Evolutionary conservation across 441 rosid genomes (phyloP).

Genomic region (Kokia cookei): DNA sequence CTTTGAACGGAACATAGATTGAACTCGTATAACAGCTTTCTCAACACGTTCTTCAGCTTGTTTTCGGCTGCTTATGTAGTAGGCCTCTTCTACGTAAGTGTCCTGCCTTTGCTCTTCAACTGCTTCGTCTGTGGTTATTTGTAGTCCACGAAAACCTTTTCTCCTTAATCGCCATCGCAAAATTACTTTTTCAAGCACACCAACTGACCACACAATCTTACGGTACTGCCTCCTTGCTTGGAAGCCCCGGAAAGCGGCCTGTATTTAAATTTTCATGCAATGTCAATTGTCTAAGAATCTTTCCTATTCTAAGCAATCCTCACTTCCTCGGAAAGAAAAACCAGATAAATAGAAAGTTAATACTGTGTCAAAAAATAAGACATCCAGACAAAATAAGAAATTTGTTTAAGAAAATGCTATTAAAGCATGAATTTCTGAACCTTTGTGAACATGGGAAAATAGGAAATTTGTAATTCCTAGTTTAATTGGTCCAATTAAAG

Average conservation of each 20-base stretch:
- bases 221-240: constrained; percentile 79
- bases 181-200: constrained; percentile 86
- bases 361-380: background rate
- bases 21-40: constrained; percentile 80
- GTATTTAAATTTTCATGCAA: constrained; percentile 16
- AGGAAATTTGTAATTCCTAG: background rate
- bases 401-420: background rate
- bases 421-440: background rate
- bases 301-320: background rate
- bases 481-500: background rate
- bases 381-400: background rate
- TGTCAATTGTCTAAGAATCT: background rate
- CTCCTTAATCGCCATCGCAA: constrained; percentile 95
- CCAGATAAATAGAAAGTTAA: background rate
- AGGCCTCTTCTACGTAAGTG: constrained; percentile 67
- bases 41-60: constrained; percentile 94
- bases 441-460: background rate
- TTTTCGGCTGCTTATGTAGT: constrained; percentile 64
- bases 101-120: constrained; percentile 23
- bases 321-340: background rate
- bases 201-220: constrained; percentile 92
- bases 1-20: constrained; percentile 97
- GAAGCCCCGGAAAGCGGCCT: constrained; percentile 86
- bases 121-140: constrained; percentile 30
- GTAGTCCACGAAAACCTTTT: constrained; percentile 90